phyloP scores from a whole-genome alignment of 345 rosid genomes.

The Eucalyptus microcorys region DNA sequence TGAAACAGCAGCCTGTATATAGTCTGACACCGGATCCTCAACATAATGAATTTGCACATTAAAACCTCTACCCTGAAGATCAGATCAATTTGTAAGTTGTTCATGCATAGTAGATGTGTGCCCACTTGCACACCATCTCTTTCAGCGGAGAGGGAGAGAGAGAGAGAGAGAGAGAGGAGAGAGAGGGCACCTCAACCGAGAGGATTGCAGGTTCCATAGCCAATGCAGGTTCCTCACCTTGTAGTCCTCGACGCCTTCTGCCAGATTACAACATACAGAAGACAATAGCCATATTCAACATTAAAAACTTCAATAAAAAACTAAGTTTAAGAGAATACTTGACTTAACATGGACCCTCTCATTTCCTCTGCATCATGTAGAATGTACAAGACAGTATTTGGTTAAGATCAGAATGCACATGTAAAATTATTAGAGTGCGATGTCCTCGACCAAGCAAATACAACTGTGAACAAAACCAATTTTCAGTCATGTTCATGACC shows the following conservation, averaged over 20 bases:
- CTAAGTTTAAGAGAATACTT: neutral
- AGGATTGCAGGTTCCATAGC: conserved; percentile 78
- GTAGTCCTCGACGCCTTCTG: conserved; percentile 40
- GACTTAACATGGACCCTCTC: neutral
- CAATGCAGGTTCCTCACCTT: conserved; percentile 28
- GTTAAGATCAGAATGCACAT: neutral
- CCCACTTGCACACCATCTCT: neutral
- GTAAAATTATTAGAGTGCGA: neutral
- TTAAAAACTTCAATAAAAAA: neutral
- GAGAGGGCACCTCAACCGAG: conserved; percentile 65
- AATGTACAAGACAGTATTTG: neutral
- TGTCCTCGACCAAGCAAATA: neutral
- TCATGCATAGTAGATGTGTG: neutral
- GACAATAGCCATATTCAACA: neutral
- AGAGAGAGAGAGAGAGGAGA: neutral
- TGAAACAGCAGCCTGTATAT: conserved; percentile 66
- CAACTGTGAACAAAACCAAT: neutral
- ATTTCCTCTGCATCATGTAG: neutral
- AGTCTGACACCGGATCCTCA: conserved; percentile 88
- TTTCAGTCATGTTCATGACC: neutral
- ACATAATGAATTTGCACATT: conserved; percentile 68
- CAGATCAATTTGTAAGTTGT: neutral
- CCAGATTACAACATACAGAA: neutral
- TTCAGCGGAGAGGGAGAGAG: neutral
- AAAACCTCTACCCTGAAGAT: conserved; percentile 87